Conservation (phyloP, 2,329 filamentous ascomycete genomes). For the Ophiostoma fasciatum region DNA sequence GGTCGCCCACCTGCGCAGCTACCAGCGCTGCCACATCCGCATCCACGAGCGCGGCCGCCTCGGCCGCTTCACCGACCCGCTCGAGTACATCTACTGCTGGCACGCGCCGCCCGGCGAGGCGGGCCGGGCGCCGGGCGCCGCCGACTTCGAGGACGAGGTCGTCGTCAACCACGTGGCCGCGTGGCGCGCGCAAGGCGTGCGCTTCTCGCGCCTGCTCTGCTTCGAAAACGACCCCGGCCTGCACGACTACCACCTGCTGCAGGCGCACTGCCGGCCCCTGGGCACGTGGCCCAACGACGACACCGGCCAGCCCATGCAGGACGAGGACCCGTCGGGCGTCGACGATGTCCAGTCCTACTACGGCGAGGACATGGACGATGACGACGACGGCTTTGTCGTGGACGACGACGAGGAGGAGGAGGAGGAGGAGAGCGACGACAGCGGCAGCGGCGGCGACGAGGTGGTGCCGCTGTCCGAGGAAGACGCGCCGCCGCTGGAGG, state of each 20-base stretch:
- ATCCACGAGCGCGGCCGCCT: not conserved
- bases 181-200: slow-evolving; percentile 5
- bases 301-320: slow-evolving; percentile 3
- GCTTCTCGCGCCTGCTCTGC: slow-evolving; percentile 9
- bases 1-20: slow-evolving; percentile 1
- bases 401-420: not conserved
- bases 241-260: slow-evolving; percentile 2
- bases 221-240: slow-evolving; percentile 1
- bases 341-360: no score
- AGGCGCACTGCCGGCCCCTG: not conserved
- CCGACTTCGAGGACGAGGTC: slow-evolving; percentile 10
- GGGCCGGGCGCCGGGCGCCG: not conserved
- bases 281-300: slow-evolving; percentile 7
- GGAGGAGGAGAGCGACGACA: slow-evolving; percentile 5
- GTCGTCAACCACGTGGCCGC: slow-evolving; percentile 8
- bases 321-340: not conserved
- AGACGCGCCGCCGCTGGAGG: not conserved
- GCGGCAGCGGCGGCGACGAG: not conserved
- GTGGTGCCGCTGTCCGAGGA: not conserved
- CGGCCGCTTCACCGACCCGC: not conserved
- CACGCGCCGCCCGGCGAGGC: slow-evolving; percentile 1
- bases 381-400: no score
- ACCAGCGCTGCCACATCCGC: slow-evolving; percentile 1
- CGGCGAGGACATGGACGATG: not conserved
- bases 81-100: slow-evolving; percentile 9